Conservation (phyloP, 768 basidiomycete species). For the Tulasnella sp. region DNA sequence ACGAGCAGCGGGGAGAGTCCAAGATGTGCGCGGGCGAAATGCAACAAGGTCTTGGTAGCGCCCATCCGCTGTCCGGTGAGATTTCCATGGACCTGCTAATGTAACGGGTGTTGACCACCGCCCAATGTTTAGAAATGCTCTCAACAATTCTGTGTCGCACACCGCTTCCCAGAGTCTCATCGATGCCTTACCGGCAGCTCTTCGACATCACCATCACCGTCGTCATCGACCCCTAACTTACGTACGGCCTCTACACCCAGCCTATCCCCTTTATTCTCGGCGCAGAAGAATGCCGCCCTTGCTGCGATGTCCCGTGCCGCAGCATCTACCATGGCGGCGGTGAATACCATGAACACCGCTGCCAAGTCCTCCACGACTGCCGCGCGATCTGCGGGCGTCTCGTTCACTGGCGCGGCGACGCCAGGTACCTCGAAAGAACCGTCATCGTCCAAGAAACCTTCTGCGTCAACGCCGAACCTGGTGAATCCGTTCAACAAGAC, state of each 20-base stretch:
- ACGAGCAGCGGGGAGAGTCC: slow-evolving; percentile 23
- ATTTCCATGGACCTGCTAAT: slow-evolving; percentile 14
- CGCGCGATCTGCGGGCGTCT: background rate
- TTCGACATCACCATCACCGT: slow-evolving; percentile 9
- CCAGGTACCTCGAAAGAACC: background rate
- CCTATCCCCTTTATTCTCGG: background rate
- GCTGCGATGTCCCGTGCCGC: slow-evolving; percentile 6
- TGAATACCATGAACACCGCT: background rate
- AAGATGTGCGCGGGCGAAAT: slow-evolving; percentile 39
- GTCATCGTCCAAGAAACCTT: background rate
- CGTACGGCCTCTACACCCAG: slow-evolving; percentile 2
- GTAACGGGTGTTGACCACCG: background rate
- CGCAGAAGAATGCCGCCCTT: background rate
- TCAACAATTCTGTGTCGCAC: slow-evolving; percentile 60
- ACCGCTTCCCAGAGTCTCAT: slow-evolving; percentile 70
- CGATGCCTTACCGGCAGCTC: slow-evolving; percentile 21
- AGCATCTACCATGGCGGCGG: slow-evolving; percentile 4
- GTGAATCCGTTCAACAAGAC: slow-evolving; percentile 34
- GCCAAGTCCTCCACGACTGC: slow-evolving; percentile 9
- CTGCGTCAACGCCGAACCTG: slow-evolving; percentile 6
- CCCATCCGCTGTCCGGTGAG: slow-evolving; percentile 66
- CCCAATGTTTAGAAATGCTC: slow-evolving; percentile 45
- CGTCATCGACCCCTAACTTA: slow-evolving; percentile 13
- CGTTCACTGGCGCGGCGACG: background rate
- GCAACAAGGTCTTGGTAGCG: slow-evolving; percentile 60